A percentile compares a stretch with the other conserved stretches of the same genome.
Conservation (phyloP, 139 green algal species). For the Coccomyxa sp. region DNA sequence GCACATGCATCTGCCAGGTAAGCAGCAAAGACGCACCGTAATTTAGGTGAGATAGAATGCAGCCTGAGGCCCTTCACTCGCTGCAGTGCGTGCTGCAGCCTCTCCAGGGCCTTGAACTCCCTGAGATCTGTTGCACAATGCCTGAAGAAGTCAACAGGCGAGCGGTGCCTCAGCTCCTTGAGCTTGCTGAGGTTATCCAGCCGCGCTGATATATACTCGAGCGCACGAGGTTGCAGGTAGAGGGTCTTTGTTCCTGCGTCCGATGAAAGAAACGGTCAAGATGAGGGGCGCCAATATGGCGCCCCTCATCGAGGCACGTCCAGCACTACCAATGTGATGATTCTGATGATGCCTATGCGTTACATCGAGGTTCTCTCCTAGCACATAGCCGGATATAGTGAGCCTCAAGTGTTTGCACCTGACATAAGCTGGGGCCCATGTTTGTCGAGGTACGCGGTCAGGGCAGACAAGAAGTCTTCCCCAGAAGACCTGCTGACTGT, state of each 20-base stretch:
- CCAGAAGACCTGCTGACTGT: background rate
- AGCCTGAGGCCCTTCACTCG: background rate
- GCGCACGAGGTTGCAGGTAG: slow-evolving; percentile 5
- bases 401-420: background rate
- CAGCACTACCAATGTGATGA: background rate
- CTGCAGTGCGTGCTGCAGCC: slow-evolving; percentile 7
- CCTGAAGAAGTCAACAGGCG: slow-evolving; percentile 11
- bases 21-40: background rate
- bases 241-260: background rate
- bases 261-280: background rate
- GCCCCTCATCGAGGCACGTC: background rate
- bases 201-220: slow-evolving; percentile 8
- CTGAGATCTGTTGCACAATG: background rate
- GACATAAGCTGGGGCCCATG: background rate
- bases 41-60: background rate
- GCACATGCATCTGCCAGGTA: background rate
- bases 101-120: slow-evolving; percentile 18
- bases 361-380: background rate
- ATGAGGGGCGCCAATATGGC: background rate
- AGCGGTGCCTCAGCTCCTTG: background rate
- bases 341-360: background rate
- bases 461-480: background rate
- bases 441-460: background rate
- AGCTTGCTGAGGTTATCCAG: slow-evolving; percentile 11
- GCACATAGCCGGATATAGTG: background rate